A percentile compares a stretch with the other conserved stretches of the same genome.
phyloP scores from a whole-genome alignment of 208 protist genomes.

The Crithidia fasciculata region DNA sequence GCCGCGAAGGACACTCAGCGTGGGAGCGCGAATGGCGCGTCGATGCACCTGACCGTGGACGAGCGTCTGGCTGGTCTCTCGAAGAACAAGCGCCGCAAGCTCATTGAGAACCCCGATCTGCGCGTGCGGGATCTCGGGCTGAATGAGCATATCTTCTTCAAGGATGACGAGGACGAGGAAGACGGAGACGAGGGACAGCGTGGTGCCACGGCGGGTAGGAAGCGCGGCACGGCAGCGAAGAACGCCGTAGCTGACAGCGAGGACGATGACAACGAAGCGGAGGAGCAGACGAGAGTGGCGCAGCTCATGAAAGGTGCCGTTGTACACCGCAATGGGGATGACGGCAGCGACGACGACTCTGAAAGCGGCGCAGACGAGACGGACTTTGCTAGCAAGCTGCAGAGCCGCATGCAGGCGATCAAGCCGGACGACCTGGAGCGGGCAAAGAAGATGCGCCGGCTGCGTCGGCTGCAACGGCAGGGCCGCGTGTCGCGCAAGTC shows the following conservation, averaged over 20 bases:
- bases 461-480: slow-evolving; percentile 69
- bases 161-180: slow-evolving; percentile 69
- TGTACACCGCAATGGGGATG: slow-evolving; percentile 22
- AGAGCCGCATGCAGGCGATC: slow-evolving; percentile 48
- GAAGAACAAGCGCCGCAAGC: slow-evolving; percentile 81
- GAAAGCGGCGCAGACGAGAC: slow-evolving; percentile 20
- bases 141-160: slow-evolving; percentile 68
- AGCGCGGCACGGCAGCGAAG: neutral
- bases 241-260: neutral
- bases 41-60: slow-evolving; percentile 60
- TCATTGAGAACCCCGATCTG: slow-evolving; percentile 82
- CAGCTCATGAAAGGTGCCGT: slow-evolving; percentile 51
- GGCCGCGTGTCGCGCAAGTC: slow-evolving; percentile 73
- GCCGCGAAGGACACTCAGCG: neutral
- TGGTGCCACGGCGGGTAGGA: neutral
- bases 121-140: slow-evolving; percentile 82
- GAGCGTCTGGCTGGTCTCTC: slow-evolving; percentile 90
- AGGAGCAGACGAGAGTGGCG: slow-evolving; percentile 27
- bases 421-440: slow-evolving; percentile 64
- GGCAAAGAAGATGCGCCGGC: slow-evolving; percentile 77
- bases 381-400: slow-evolving; percentile 61
- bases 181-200: slow-evolving; percentile 30
- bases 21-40: neutral
- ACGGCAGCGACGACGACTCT: slow-evolving; percentile 14
- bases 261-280: slow-evolving; percentile 4